A percentile compares a stretch with the other conserved stretches of the same genome.
Conservation (phyloP, 768 basidiomycete species). For the Termitomyces bulborhizus region DNA sequence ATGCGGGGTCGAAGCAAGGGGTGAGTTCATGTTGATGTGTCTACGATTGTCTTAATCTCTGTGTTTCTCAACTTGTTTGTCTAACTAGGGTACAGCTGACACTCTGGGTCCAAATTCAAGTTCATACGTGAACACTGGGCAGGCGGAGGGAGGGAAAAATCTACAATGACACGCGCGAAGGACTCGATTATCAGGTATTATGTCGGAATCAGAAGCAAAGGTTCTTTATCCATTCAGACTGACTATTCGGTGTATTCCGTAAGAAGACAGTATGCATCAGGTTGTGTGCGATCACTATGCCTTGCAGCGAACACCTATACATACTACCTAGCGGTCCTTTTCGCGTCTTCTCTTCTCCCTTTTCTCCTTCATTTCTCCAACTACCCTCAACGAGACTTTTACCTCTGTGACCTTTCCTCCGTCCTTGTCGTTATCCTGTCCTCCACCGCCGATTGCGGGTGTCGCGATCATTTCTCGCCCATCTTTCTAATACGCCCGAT, state of each 20-base stretch:
- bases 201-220: neutral
- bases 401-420: too few relatives aligned
- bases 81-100: neutral
- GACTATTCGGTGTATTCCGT: neutral
- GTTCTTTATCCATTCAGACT: neutral
- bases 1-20: neutral
- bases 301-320: too few relatives aligned
- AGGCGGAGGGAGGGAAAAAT: neutral
- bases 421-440: too few relatives aligned
- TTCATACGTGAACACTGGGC: neutral
- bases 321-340: too few relatives aligned
- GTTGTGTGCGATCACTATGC: too few relatives aligned
- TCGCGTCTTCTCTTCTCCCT: too few relatives aligned
- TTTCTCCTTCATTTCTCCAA: too few relatives aligned
- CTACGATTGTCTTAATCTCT: neutral
- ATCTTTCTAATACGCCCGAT: too few relatives aligned
- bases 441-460: too few relatives aligned
- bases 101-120: neutral
- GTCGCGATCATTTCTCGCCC: too few relatives aligned
- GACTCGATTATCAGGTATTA: neutral
- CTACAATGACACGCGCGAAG: neutral
- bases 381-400: too few relatives aligned
- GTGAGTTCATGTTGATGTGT: neutral
- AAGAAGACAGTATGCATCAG: too few relatives aligned
- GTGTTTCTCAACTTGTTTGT: neutral